Base-by-base conservation (phyloP, 75 land plant species). In the Adiantum capillusveneris region DNA sequence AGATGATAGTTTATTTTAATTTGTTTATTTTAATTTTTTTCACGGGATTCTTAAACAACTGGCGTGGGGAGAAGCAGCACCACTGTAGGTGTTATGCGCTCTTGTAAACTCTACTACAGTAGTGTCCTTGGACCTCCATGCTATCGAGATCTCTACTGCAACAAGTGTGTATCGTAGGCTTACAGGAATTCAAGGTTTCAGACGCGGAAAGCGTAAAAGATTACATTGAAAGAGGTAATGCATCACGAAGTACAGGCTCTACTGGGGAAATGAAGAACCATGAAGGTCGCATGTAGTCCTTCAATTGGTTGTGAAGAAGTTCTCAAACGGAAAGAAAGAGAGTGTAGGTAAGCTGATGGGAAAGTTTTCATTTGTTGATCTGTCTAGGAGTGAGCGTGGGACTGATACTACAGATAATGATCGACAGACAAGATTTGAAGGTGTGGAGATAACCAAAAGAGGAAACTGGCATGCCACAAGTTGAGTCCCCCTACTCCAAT, bases 101-200 rank as follows among this genome's bases (percentile, higher is more conserved):
- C n/a, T n/a, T n/a, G n/a, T n/a, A n/a, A n/a, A n/a, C n/a, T n/a
- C n/a, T n/a, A n/a, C n/a, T n/a, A n/a, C n/a, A n/a, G n/a, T n/a
- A n/a, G n/a, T n/a, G n/a, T n/a, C n/a, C n/a, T n/a, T n/a, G n/a
- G n/a, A n/a, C n/a, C n/a, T n/a, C n/a, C n/a, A n/a, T n/a, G n/a
- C n/a, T n/a, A n/a, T n/a, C n/a, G n/a, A n/a, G n/a, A n/a, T n/a
- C n/a, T n/a, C n/a, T n/a, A n/a, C n/a, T n/a, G n/a, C 86, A 88
- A 58, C 84, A 88, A 71, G 94, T 88, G 13, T 88, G 94, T 63
- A 86, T 76, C 57, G 79, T 76, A 26, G 78, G 79, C 22, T 55
- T 76, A 65, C 53, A 74, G 50, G 79, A 76, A 45, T 76, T 57
- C 45, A 72, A 50, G 26, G 79, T 76, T 17, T 72, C 77, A 56